These are phyloP conservation scores for Suzukiozyma palmioleophila DNA, from an alignment of 1,139 yeast genomes.

Conservation along the genomic window DNA sequence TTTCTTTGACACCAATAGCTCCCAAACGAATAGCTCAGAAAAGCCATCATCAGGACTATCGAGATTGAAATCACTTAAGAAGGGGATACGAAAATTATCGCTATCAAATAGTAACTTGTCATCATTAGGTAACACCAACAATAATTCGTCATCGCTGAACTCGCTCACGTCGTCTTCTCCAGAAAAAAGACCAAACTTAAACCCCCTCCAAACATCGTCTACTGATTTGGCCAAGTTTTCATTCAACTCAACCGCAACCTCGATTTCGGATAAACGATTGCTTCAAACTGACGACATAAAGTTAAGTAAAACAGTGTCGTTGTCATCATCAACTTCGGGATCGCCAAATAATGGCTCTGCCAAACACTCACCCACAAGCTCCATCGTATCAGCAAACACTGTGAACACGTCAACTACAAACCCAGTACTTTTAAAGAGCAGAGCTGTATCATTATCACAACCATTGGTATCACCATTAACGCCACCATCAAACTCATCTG, in stretches of 20 bases:
- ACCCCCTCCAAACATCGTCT: slow-evolving; percentile 6
- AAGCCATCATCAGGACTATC: slow-evolving; percentile 20
- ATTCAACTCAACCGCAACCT: slow-evolving; percentile 8
- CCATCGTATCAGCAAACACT: slow-evolving; percentile 2
- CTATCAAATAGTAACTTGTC: slow-evolving; percentile 11
- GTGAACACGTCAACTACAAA: slow-evolving; percentile 1
- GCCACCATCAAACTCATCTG: slow-evolving; percentile 36
- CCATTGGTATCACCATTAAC: slow-evolving; percentile 24
- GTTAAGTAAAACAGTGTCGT: slow-evolving; percentile 3
- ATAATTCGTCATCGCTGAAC: slow-evolving; percentile 5
- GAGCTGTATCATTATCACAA: slow-evolving; percentile 12
- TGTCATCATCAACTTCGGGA: slow-evolving; percentile 5
- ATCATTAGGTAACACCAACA: neutral
- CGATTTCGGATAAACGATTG: slow-evolving; percentile 7
- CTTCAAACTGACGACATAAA: neutral
- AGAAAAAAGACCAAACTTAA: slow-evolving; percentile 7
- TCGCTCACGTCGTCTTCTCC: slow-evolving; percentile 5
- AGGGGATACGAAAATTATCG: slow-evolving; percentile 32
- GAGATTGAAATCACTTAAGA: slow-evolving; percentile 34
- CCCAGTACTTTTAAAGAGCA: slow-evolving; percentile 5
- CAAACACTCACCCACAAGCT: slow-evolving; percentile 2
- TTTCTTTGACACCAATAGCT: neutral
- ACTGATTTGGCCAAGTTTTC: slow-evolving; percentile 3
- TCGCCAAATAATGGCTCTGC: slow-evolving; percentile 3
- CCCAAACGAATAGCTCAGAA: slow-evolving; percentile 7